phyloP scores from a whole-genome alignment of 768 basidiomycete genomes.

The Mycena galericulata region DNA sequence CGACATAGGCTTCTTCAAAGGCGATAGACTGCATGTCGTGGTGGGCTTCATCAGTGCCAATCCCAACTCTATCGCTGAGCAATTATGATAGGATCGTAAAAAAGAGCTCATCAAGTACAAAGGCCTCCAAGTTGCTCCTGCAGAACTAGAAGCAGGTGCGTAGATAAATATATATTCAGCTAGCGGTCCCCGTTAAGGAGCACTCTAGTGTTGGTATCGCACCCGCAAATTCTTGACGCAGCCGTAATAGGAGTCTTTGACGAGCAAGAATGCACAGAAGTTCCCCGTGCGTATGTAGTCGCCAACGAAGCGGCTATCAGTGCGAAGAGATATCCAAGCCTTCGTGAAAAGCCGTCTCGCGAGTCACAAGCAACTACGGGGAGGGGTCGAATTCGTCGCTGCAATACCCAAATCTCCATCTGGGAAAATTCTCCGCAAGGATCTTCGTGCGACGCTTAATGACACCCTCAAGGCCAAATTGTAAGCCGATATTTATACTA shows the following conservation, averaged over 20 bases:
- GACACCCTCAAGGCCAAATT: slow-evolving; percentile 23
- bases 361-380: slow-evolving; percentile 24
- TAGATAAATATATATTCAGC: too few relatives aligned
- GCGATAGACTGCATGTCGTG: slow-evolving; percentile 23
- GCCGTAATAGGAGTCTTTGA: slow-evolving; percentile 43
- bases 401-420: slow-evolving; percentile 29
- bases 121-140: slow-evolving; percentile 45
- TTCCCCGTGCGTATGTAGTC: slow-evolving; percentile 36
- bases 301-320: slow-evolving; percentile 16
- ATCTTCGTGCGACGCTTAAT: slow-evolving; percentile 29
- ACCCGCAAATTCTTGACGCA: slow-evolving; percentile 43
- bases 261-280: slow-evolving; percentile 26
- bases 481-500: too few relatives aligned
- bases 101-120: slow-evolving; percentile 39
- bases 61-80: not conserved
- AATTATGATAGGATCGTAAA: slow-evolving; percentile 34
- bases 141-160: slow-evolving; percentile 52
- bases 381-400: slow-evolving; percentile 25
- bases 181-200: too few relatives aligned
- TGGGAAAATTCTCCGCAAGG: slow-evolving; percentile 35
- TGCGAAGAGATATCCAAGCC: slow-evolving; percentile 27
- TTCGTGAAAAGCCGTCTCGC: slow-evolving; percentile 30
- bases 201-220: slow-evolving; percentile 40
- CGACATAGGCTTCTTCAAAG: slow-evolving; percentile 31
- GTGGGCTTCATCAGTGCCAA: not conserved